Evolutionary conservation across 192 early-diverging fungal species (phyloP).

Genomic region (Umbelopsis vinacea): DNA sequence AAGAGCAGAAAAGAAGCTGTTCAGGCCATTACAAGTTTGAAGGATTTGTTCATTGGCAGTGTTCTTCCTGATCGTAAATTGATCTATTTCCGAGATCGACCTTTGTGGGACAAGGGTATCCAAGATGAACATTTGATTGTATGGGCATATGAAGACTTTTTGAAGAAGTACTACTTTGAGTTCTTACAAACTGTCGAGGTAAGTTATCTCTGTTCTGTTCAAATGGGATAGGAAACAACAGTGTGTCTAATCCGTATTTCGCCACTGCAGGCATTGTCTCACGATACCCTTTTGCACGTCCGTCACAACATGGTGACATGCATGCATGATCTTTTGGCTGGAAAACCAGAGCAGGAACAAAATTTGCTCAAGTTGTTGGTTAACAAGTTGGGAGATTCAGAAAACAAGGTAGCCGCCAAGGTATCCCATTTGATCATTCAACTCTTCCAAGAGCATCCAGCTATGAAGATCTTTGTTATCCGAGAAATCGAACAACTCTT

Average conservation of each 20-base stretch:
- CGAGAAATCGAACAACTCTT: slow-evolving; percentile 87
- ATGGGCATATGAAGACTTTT: slow-evolving; percentile 94
- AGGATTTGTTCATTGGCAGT: slow-evolving; percentile 83
- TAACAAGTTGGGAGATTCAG: slow-evolving; percentile 95
- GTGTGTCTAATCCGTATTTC: not conserved
- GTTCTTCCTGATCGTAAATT: slow-evolving; percentile 91
- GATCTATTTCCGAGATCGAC: slow-evolving; percentile 92
- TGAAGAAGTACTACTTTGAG: slow-evolving; percentile 92
- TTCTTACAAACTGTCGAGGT: slow-evolving; percentile 90
- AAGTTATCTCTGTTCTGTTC: slow-evolving; percentile 1
- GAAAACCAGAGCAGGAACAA: slow-evolving; percentile 96
- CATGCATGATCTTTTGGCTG: slow-evolving; percentile 76
- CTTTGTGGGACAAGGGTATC: slow-evolving; percentile 60
- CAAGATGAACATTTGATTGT: slow-evolving; percentile 77
- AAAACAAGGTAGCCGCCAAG: slow-evolving; percentile 87
- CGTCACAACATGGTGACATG: slow-evolving; percentile 79
- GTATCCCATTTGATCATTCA: slow-evolving; percentile 77
- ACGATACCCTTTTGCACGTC: slow-evolving; percentile 86
- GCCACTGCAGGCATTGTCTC: slow-evolving; percentile 63
- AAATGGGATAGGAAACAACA: not conserved
- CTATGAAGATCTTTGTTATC: slow-evolving; percentile 89
- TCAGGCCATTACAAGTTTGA: slow-evolving; percentile 84
- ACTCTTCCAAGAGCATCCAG: slow-evolving; percentile 75
- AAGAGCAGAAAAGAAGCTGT: slow-evolving; percentile 88
- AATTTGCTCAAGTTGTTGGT: slow-evolving; percentile 90